A percentile compares a stretch with the other conserved stretches of the same genome.
Conservation (phyloP, 2,329 filamentous ascomycete genomes). For the Pseudogymnoascus destructans region DNA sequence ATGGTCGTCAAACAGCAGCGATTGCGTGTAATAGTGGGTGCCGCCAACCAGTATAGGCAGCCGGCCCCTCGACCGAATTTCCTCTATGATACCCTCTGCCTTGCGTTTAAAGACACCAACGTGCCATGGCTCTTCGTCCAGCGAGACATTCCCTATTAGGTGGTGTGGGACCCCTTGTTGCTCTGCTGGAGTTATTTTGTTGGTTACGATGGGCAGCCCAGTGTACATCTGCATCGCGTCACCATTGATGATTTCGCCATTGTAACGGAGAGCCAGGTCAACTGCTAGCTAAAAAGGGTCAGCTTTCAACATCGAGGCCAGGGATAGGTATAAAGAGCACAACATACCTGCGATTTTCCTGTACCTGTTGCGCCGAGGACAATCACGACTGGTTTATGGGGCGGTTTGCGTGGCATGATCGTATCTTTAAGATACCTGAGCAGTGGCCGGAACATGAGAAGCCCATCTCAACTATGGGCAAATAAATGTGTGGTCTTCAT, state of each 20-base stretch:
- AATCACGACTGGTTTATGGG: slow-evolving; percentile 54
- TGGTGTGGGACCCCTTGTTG: slow-evolving; percentile 76
- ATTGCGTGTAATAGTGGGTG: slow-evolving; percentile 89
- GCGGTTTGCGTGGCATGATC: slow-evolving; percentile 25
- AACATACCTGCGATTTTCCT: slow-evolving; percentile 70
- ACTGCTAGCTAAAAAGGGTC: slow-evolving; percentile 43
- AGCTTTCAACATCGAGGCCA: slow-evolving; percentile 12
- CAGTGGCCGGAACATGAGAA: slow-evolving; percentile 7
- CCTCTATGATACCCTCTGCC: slow-evolving; percentile 54
- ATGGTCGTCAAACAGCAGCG: slow-evolving; percentile 67
- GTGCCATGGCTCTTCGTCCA: slow-evolving; percentile 71
- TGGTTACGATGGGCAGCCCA: slow-evolving; percentile 87
- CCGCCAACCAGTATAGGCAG: slow-evolving; percentile 87
- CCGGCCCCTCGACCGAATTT: slow-evolving; percentile 65
- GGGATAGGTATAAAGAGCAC: not conserved
- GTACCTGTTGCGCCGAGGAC: slow-evolving; percentile 86
- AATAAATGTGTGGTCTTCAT: not conserved
- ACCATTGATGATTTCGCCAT: slow-evolving; percentile 91
- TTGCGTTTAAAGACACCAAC: slow-evolving; percentile 64
- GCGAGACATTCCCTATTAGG: slow-evolving; percentile 63
- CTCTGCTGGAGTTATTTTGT: slow-evolving; percentile 70
- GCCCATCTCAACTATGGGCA: not conserved
- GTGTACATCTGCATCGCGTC: slow-evolving; percentile 97
- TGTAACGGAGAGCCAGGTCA: slow-evolving; percentile 66
- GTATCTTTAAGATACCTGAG: slow-evolving; percentile 12